Evolutionary conservation across 768 basidiomycete genomes (phyloP), one percentile per base, ranked within the genome.

Genomic region (Boletus pseudopeckii): DNA sequence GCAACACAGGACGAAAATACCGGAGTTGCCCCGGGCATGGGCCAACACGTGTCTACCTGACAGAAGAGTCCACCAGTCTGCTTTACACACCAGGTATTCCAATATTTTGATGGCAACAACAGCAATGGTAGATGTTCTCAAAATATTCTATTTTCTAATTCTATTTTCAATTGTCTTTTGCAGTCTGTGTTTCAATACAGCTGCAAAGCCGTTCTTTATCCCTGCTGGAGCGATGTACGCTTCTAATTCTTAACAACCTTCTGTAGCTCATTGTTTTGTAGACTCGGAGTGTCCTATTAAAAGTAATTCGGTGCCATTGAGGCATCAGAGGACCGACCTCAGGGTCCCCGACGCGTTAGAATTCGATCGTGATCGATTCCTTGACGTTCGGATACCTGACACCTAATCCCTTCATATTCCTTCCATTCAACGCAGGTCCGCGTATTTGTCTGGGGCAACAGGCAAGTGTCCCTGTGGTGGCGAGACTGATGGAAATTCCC

Each of bases 401-500:
- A 8, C 66, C 73, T 1, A 77, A 75, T 42, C 74, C 74, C 0
- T 77, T 63, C 54, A 73, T 74, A 53, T 77, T 76, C 55, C 56
- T 76, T n/a, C 75, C 76, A 1, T 75, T 74, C 48, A 75, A 76
- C 32, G 74, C 74, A 0, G 74, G 75, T 4, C 74, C 74, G 14
- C 60, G 72, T 8, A 72, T 72, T 48, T 73, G 72, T 45, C 61
- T 73, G 2, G 72, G 72, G 9, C 72, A 69, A 56, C 72, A 76
- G 61, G 72, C 66, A 48, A 13, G 70, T 63, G 0, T 22, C 18
- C 24, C 17, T 41, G 20, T 54, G 7, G 4, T 41, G 7, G 9
- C 40, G 39, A 11, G 13, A 1, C 22, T 63, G 24, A 43, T 39
- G 14, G n/a, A 28, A 26, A 39, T 50, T 13, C 53, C 3, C 42